A percentile compares a stretch with the other conserved stretches of the same genome.
Evolutionary conservation across 495 filamentous ascomycete genomes (phyloP).

Genomic region (Sordaria brevicollis): DNA sequence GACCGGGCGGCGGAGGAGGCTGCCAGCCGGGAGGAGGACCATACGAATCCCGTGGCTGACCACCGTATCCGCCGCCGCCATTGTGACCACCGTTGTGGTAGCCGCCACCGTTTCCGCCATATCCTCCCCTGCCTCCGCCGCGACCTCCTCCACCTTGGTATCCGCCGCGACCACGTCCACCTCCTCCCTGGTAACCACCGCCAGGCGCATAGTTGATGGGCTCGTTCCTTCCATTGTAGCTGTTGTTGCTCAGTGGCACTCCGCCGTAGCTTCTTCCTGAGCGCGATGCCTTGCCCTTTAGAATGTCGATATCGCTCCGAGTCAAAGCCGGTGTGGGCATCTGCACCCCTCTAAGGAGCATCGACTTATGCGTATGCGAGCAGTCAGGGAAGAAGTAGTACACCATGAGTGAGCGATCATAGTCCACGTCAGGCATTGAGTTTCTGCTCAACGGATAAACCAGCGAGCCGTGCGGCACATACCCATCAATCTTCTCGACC

Average conservation of each 20-base stretch:
- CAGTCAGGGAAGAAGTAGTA: constrained; percentile 71
- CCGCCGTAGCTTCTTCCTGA: constrained; percentile 45
- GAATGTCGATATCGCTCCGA: constrained; percentile 57
- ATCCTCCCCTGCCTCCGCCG: background rate
- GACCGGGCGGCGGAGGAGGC: constrained; percentile 33
- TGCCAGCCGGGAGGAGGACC: constrained; percentile 29
- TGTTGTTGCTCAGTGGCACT: constrained; percentile 24
- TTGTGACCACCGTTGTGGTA: constrained; percentile 17
- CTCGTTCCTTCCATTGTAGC: constrained; percentile 23
- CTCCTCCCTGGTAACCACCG: constrained; percentile 13
- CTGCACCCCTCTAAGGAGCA: constrained; percentile 79
- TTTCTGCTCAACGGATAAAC: constrained; percentile 51
- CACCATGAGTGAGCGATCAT: constrained; percentile 79
- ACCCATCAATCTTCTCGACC: constrained; percentile 68
- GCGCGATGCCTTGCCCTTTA: constrained; percentile 47
- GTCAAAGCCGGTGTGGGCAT: constrained; percentile 60
- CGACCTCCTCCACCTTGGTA: background rate
- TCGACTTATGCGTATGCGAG: constrained; percentile 73
- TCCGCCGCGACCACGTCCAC: constrained; percentile 4
- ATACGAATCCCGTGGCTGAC: constrained; percentile 15
- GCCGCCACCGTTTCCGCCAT: constrained; percentile 7
- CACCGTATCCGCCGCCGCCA: constrained; percentile 19
- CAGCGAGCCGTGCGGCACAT: constrained; percentile 59
- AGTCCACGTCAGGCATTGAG: constrained; percentile 64
- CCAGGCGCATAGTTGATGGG: constrained; percentile 33